These are phyloP conservation scores for Sisymbrium irio DNA, from an alignment of 345 rosid genomes.

Conservation along the genomic window DNA sequence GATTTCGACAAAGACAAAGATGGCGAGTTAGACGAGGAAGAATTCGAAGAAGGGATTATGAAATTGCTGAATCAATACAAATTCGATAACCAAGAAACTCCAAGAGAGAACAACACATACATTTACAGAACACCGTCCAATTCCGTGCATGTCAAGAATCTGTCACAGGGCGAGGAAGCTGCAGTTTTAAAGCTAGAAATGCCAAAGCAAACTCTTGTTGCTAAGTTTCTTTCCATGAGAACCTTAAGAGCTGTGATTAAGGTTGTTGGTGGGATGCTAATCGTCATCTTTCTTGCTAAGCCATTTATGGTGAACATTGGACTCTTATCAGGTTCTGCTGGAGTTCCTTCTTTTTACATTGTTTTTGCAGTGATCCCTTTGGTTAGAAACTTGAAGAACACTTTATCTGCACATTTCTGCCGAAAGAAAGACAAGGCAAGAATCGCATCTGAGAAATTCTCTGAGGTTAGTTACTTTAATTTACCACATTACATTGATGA, in stretches of 20 bases:
- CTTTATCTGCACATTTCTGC: constrained; percentile 32
- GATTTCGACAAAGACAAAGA: constrained; percentile 36
- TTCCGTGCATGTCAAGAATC: constrained; percentile 16
- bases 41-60: constrained; percentile 36
- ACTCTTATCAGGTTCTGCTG: constrained; percentile 25
- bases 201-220: constrained; percentile 29
- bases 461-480: constrained; percentile 24
- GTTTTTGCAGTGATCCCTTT: constrained; percentile 35
- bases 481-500: not conserved
- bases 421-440: constrained; percentile 31
- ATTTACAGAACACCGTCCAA: constrained; percentile 31
- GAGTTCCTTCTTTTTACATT: constrained; percentile 37
- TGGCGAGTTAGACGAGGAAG: constrained; percentile 32
- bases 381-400: constrained; percentile 34
- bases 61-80: constrained; percentile 31
- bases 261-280: constrained; percentile 31
- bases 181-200: constrained; percentile 31
- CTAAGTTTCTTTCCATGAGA: constrained; percentile 16
- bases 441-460: constrained; percentile 32
- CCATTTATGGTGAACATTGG: constrained; percentile 34
- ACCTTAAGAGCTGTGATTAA: constrained; percentile 28
- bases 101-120: constrained; percentile 29
- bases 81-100: constrained; percentile 30
- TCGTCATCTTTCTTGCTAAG: constrained; percentile 33
- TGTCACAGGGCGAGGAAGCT: constrained; percentile 1